Percentiles rank a stretch among this genome's conserved stretches.
These are phyloP conservation scores for Austroboletus eburneus DNA, from an alignment of 768 basidiomycete genomes.

Conservation along the genomic window DNA sequence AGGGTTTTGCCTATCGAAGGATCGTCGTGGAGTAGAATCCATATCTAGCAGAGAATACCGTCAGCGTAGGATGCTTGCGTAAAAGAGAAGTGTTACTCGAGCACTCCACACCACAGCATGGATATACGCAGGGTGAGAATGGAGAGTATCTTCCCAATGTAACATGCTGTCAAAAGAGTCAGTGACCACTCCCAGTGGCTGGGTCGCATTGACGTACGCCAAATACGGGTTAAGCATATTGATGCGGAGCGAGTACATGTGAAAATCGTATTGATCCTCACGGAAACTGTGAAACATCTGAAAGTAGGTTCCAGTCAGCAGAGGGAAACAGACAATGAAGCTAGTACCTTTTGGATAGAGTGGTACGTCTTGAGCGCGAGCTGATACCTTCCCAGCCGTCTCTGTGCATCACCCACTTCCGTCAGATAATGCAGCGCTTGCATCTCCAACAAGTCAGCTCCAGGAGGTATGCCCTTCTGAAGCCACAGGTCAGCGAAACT, in stretches of 20 bases:
- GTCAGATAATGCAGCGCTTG: constrained; percentile 85
- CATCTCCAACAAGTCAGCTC: constrained; percentile 89
- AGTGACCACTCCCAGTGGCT: neutral
- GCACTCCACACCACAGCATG: constrained; percentile 68
- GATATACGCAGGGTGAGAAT: constrained; percentile 74
- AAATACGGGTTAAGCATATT: constrained; percentile 84
- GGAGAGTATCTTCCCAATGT: constrained; percentile 75
- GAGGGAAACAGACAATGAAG: constrained; percentile 2
- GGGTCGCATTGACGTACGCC: constrained; percentile 48
- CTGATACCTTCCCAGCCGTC: constrained; percentile 58
- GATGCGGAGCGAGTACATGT: constrained; percentile 88
- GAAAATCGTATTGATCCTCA: constrained; percentile 98
- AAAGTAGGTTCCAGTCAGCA: constrained; percentile 4
- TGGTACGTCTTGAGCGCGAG: constrained; percentile 85
- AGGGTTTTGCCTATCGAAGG: constrained; percentile 50
- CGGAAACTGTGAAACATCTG: constrained; percentile 84
- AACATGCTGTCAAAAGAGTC: constrained; percentile 50
- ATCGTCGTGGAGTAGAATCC: constrained; percentile 65
- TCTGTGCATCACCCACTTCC: constrained; percentile 76
- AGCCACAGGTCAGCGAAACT: constrained; percentile 6
- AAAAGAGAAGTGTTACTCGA: constrained; percentile 41
- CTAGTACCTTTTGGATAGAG: constrained; percentile 63
- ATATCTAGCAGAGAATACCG: constrained; percentile 51
- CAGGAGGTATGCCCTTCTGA: constrained; percentile 85
- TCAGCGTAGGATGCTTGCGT: constrained; percentile 9